Conservation (phyloP, 2,329 filamentous ascomycete species). For the Magnaporthiopsis incrustans region DNA sequence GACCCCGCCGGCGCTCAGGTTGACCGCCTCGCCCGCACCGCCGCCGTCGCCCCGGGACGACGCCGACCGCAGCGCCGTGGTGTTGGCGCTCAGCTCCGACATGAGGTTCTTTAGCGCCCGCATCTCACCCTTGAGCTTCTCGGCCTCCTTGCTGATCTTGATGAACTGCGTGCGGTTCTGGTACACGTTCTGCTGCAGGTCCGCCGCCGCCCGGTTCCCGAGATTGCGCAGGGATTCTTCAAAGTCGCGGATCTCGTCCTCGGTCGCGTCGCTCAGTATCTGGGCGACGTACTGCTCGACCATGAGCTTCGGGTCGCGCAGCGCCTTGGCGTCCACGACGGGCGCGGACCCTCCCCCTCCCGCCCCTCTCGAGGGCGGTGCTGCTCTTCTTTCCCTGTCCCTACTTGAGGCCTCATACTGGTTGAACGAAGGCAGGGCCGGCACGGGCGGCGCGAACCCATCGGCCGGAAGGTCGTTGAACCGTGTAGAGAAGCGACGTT, state of each 20-base stretch:
- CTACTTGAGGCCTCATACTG: conserved; percentile 44
- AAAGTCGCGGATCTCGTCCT: conserved; percentile 78
- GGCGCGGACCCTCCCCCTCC: conserved; percentile 37
- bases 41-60: conserved; percentile 31
- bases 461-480: conserved; percentile 72
- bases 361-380: conserved; percentile 45
- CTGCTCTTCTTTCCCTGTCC: conserved; percentile 32
- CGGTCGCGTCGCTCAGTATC: conserved; percentile 75
- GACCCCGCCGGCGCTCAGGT: conserved; percentile 40
- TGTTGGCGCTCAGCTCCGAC: conserved; percentile 80
- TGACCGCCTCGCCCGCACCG: conserved; percentile 29
- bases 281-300: conserved; percentile 72
- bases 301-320: conserved; percentile 71
- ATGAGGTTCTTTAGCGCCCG: conserved; percentile 81
- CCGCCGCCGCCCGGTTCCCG: conserved; percentile 68
- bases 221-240: conserved; percentile 68
- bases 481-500: conserved; percentile 86
- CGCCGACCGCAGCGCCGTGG: conserved; percentile 53
- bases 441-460: conserved; percentile 68
- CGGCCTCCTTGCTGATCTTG: conserved; percentile 97
- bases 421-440: conserved; percentile 51
- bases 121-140: conserved; percentile 97
- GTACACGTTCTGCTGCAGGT: conserved; percentile 91
- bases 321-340: conserved; percentile 62
- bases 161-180: conserved; percentile 98